These are phyloP conservation scores for Sporothrix brasiliensis DNA, from an alignment of 2,329 filamentous ascomycete genomes.

Conservation along the genomic window DNA sequence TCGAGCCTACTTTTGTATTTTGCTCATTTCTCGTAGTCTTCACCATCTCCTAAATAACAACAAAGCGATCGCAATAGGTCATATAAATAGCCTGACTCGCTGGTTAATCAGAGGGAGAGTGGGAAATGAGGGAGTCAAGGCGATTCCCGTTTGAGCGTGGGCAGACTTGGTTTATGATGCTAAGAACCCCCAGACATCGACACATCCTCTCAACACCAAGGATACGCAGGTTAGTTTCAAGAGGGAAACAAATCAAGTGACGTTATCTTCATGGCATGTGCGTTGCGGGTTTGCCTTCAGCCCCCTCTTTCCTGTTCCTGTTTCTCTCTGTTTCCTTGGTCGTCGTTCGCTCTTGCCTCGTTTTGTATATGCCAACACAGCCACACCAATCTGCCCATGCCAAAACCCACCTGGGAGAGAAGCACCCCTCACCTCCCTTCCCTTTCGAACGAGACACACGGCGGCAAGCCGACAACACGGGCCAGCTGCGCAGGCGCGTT, in stretches of 20 bases:
- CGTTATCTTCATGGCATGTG: conserved; percentile 11
- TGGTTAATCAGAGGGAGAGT: background rate
- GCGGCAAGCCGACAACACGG: conserved; percentile 11
- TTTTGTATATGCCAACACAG: conserved; percentile 22
- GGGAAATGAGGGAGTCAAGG: conserved; percentile 25
- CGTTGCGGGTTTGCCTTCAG: background rate
- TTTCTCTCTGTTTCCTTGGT: conserved; percentile 2
- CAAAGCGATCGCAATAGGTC: conserved; percentile 16
- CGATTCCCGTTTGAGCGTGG: background rate
- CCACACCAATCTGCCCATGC: conserved; percentile 22
- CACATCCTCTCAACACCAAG: background rate
- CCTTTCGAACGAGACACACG: conserved; percentile 11
- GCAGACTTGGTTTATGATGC: too few species aligned
- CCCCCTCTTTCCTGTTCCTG: background rate
- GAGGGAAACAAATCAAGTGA: conserved; percentile 1
- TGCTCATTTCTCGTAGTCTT: conserved; percentile 1
- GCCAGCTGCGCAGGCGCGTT: conserved; percentile 1
- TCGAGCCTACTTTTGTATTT: background rate
- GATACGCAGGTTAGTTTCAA: background rate
- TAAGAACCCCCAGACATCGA: too few species aligned
- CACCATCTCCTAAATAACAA: background rate
- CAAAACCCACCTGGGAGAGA: background rate
- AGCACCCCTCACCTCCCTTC: conserved; percentile 31
- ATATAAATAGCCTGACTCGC: background rate
- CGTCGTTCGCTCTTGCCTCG: conserved; percentile 6